phyloP scores from a whole-genome alignment of 164 flowering plant genomes.

The Chimonanthus praecox region DNA sequence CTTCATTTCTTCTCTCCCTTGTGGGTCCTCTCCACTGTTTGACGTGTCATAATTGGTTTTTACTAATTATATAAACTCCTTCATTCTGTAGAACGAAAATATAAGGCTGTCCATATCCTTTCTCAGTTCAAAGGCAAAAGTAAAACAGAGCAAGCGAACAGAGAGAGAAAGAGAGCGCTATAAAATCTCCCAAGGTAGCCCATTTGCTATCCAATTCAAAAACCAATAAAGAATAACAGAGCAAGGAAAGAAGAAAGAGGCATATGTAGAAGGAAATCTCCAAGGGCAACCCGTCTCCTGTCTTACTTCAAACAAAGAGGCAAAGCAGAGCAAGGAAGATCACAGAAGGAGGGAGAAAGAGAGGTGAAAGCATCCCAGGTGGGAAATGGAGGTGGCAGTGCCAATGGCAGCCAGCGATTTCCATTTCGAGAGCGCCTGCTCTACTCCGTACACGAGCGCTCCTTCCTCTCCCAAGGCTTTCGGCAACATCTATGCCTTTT shows the following conservation, averaged over 20 bases:
- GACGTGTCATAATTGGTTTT: too few relatives aligned
- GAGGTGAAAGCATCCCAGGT: neutral
- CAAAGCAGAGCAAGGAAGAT: neutral
- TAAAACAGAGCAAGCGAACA: too few relatives aligned
- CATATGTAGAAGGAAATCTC: neutral
- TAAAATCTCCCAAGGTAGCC: too few relatives aligned
- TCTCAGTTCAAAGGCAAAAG: neutral
- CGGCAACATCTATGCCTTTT: slow-evolving; percentile 19
- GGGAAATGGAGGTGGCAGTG: slow-evolving; percentile 26
- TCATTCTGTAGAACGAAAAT: too few relatives aligned
- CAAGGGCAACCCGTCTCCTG: neutral
- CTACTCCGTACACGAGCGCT: slow-evolving; percentile 29
- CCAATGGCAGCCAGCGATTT: slow-evolving; percentile 15
- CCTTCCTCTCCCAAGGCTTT: slow-evolving; percentile 32
- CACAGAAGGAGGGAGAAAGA: neutral
- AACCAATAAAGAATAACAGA: too few relatives aligned
- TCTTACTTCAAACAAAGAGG: neutral
- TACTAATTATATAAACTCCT: too few relatives aligned
- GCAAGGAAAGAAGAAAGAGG: too few relatives aligned
- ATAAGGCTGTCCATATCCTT: neutral
- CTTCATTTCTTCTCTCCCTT: too few relatives aligned
- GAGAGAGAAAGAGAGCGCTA: too few relatives aligned
- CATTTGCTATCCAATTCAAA: too few relatives aligned
- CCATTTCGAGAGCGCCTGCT: slow-evolving; percentile 25
- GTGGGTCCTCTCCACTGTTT: too few relatives aligned